phyloP scores from a whole-genome alignment of 306 rosid genomes.

The Fagus sylvatica region DNA sequence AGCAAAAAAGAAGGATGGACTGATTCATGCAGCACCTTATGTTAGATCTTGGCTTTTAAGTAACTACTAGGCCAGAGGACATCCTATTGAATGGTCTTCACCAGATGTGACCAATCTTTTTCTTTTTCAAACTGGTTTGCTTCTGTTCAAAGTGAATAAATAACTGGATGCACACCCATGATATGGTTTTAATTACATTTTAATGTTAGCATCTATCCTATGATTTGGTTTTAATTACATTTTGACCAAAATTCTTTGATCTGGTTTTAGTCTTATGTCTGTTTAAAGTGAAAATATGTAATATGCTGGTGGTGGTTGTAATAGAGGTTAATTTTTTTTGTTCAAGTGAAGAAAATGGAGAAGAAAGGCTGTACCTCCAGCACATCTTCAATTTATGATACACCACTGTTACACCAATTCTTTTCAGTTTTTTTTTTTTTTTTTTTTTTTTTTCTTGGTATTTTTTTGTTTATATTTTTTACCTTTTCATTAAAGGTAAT shows the following conservation, averaged over 20 bases:
- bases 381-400: not conserved
- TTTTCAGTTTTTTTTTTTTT: not conserved
- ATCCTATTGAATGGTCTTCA: not conserved
- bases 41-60: not conserved
- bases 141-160: not conserved
- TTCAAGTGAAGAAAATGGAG: slow-evolving; percentile 4
- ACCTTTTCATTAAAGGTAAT: not conserved
- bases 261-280: slow-evolving; percentile 11
- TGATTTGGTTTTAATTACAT: not conserved
- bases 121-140: not conserved
- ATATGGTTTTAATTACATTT: not conserved
- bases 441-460: not conserved
- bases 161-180: no score
- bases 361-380: not conserved
- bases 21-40: not conserved
- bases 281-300: not conserved
- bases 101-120: not conserved
- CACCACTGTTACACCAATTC: not conserved
- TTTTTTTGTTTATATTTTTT: not conserved
- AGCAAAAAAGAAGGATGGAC: not conserved
- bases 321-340: not conserved
- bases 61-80: not conserved
- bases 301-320: not conserved
- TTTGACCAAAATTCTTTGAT: not conserved
- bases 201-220: not conserved